Base-by-base conservation (phyloP, 139 green algal species). In the Zygnema circumcarinatum region DNA sequence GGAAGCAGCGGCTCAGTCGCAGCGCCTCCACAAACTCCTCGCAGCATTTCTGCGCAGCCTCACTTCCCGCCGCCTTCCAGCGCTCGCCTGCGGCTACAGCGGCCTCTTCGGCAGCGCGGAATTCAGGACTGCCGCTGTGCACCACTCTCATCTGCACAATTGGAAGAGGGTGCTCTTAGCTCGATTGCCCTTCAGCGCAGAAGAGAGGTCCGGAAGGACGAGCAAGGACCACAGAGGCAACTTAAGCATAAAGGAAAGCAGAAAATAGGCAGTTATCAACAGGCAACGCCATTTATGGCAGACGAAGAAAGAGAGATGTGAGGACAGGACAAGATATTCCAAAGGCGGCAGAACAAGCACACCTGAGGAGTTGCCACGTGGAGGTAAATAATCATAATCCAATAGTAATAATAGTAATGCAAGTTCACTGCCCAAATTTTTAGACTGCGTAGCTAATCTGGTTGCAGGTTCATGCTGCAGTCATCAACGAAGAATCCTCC, bases 21-120 rank as follows among this genome's bases (percentile, higher is more conserved):
- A 88, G 31, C 22, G 82, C 82, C 32, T 88, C 82, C 35, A 88
- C 47, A 62, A 88, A 36, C 68, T 88, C 82, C 32, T 88, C 35
- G 22, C 79, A 85, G 32, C 52, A 25, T 7, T 54, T 42, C 32
- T 52, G 3, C 11, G 35, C 35, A 3, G 7, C 75, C 32, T 52
- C n/a, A 29, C 38, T 52, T 38, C 35, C n/a, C 75, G 32, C 75
- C 3, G n/a, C 22, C 75, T 83, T 39, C 39, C 35, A 38, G 39
- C 2, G 33, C 3, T 42, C 33, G 25, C 75, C 2, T 39, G 75
- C 75, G 39, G 33, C 38, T 3, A 69, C 29, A 20, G 38, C 75
- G 3, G 2, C 75, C 3, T 47, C 2, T 52, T 83, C 29, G n/a
- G 38, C 38, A 20, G 22, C 75, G n/a, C 39, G 21, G 25, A 42